These are phyloP conservation scores for Dunaliella primolecta DNA, from an alignment of 139 green algal genomes.

Conservation along the genomic window DNA sequence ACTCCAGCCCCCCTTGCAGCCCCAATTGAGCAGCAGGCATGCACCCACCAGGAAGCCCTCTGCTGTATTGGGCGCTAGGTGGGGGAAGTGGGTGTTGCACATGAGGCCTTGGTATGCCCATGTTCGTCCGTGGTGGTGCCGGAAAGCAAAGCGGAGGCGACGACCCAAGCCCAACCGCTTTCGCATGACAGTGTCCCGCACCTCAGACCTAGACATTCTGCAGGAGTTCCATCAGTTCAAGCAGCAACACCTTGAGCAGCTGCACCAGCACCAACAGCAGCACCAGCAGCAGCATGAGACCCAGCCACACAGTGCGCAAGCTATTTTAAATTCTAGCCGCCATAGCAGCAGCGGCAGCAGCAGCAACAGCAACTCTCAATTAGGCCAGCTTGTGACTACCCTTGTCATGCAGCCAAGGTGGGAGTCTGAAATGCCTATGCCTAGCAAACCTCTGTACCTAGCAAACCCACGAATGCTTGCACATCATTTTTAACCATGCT, in stretches of 20 bases:
- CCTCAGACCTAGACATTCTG: conserved; percentile 15
- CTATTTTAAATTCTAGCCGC: no score
- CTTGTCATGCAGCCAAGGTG: no score
- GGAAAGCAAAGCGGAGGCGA: neutral
- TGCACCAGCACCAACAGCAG: conserved; percentile 4
- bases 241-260: neutral
- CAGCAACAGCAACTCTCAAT: neutral
- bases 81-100: neutral
- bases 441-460: no score
- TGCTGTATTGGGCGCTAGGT: neutral
- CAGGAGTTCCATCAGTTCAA: neutral
- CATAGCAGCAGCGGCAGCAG: neutral
- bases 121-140: neutral
- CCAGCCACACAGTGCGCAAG: no score
- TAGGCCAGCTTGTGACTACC: no score
- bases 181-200: conserved; percentile 23
- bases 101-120: neutral
- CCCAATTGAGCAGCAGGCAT: neutral
- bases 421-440: no score
- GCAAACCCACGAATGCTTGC: no score
- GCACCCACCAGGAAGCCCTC: neutral
- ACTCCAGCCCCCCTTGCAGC: neutral
- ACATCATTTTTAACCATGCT: no score
- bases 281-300: neutral
- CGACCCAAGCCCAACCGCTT: neutral